phyloP scores from a whole-genome alignment of 169 alveolate genomes.

The Sarcocystis neurona region DNA sequence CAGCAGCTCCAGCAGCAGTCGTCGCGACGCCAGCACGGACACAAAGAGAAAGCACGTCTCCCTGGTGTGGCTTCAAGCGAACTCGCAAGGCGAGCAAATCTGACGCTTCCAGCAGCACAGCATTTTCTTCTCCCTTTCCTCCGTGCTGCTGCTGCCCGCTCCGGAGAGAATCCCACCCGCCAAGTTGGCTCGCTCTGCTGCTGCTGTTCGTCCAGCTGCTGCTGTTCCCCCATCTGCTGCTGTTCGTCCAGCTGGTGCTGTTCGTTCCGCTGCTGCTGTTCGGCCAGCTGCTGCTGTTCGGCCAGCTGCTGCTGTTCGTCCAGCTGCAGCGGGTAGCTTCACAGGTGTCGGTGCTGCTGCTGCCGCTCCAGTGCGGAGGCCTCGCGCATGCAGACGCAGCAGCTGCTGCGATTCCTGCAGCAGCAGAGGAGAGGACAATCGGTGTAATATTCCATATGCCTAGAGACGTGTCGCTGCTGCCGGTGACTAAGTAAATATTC shows the following conservation, averaged over 20 bases:
- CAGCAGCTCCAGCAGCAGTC: no score
- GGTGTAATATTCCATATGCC: slow-evolving; percentile 62
- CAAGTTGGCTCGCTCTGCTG: neutral
- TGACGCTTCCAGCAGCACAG: slow-evolving; percentile 28
- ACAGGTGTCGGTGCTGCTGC: neutral
- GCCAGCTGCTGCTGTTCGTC: neutral
- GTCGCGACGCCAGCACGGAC: neutral
- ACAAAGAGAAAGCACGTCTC: slow-evolving; percentile 60
- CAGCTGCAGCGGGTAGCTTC: neutral
- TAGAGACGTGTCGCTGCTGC: slow-evolving; percentile 64
- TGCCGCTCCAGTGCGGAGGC: neutral
- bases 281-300: neutral
- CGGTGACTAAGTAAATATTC: slow-evolving; percentile 47
- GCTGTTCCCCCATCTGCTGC: neutral
- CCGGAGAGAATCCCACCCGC: no score
- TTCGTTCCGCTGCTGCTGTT: neutral
- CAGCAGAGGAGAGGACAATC: slow-evolving; percentile 38
- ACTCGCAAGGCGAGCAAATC: slow-evolving; percentile 53
- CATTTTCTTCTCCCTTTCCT: slow-evolving; percentile 6
- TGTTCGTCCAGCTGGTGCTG: neutral
- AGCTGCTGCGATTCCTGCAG: neutral
- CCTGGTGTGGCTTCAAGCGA: slow-evolving; percentile 60
- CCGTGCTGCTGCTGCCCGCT: neutral
- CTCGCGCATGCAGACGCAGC: no score
- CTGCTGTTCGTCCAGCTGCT: neutral